Conservation (phyloP, 305 asterid species). For the Plantago rigida region DNA sequence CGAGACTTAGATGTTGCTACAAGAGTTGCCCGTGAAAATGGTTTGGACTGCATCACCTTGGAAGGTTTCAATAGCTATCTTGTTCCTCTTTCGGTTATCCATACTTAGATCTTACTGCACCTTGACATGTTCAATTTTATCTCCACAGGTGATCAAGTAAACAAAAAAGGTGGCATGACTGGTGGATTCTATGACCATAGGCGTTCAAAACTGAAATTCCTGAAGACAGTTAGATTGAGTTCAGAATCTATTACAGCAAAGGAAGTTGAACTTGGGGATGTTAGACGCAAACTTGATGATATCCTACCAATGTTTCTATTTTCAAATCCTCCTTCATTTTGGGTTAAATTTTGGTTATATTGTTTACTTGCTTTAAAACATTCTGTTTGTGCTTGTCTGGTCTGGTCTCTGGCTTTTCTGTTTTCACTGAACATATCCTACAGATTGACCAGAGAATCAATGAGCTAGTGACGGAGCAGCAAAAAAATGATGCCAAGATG, state of each 20-base stretch:
- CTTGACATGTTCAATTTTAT: constrained; percentile 23
- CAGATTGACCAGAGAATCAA: constrained; percentile 87
- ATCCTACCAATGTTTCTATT: constrained; percentile 43
- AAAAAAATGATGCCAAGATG: constrained; percentile 86
- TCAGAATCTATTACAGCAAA: constrained; percentile 41
- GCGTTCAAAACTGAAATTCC: constrained; percentile 78
- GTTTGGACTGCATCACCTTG: constrained; percentile 91
- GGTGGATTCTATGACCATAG: constrained; percentile 91
- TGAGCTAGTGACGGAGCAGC: constrained; percentile 90
- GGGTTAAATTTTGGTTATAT: background rate
- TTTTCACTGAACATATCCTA: constrained; percentile 63
- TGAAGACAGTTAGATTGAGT: constrained; percentile 66
- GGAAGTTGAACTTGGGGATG: constrained; percentile 52
- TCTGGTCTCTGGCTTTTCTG: constrained; percentile 29
- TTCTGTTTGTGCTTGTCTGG: background rate
- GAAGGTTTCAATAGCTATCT: constrained; percentile 51
- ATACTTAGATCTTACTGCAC: constrained; percentile 19
- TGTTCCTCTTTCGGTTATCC: constrained; percentile 24
- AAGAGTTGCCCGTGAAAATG: constrained; percentile 73
- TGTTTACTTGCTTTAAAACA: background rate
- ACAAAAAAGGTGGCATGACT: constrained; percentile 98
- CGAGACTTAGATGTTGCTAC: constrained; percentile 96
- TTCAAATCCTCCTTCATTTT: constrained; percentile 14
- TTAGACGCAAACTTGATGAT: constrained; percentile 68
- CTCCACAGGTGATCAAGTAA: constrained; percentile 89